phyloP scores from a whole-genome alignment of 2,329 filamentous ascomycete genomes.

The Fusarium sp. region DNA sequence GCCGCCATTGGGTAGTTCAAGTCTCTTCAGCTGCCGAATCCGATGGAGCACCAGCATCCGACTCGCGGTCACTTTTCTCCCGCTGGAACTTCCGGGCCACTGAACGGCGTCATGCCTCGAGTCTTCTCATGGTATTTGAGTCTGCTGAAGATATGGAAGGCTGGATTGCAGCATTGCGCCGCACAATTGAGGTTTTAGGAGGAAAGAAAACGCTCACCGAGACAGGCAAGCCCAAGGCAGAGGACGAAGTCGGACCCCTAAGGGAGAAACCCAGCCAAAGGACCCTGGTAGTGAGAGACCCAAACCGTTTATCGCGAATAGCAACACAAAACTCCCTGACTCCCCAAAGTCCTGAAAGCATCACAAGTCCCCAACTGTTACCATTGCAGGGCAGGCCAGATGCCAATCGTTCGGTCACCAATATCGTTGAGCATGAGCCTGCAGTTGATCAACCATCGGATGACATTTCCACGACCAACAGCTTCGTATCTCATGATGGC shows the following conservation, averaged over 20 bases:
- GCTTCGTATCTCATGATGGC: constrained; percentile 68
- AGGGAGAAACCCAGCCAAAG: constrained; percentile 58
- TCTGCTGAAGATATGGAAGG: constrained; percentile 78
- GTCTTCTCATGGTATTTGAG: constrained; percentile 78
- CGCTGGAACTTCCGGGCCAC: constrained; percentile 67
- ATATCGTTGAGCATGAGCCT: constrained; percentile 38
- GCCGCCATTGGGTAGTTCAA: constrained; percentile 82
- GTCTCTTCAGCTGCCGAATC: constrained; percentile 74
- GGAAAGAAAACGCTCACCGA: constrained; percentile 73
- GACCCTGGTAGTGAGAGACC: constrained; percentile 60
- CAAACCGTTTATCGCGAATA: constrained; percentile 57
- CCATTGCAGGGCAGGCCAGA: constrained; percentile 24
- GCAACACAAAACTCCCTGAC: constrained; percentile 34
- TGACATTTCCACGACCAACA: constrained; percentile 67
- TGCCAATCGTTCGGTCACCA: constrained; percentile 23
- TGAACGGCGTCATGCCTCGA: constrained; percentile 68
- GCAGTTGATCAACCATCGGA: constrained; percentile 59
- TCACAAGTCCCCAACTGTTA: constrained; percentile 31
- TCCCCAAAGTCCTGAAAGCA: constrained; percentile 10
- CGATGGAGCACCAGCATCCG: constrained; percentile 62
- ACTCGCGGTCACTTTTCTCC: constrained; percentile 72
- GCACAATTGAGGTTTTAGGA: constrained; percentile 76
- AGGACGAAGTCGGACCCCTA: constrained; percentile 50
- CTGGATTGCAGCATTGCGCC: constrained; percentile 76
- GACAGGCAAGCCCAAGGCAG: constrained; percentile 63